These are phyloP conservation scores for Arachnopeziza araneosa DNA, from an alignment of 2,329 filamentous ascomycete genomes.

Conservation along the genomic window DNA sequence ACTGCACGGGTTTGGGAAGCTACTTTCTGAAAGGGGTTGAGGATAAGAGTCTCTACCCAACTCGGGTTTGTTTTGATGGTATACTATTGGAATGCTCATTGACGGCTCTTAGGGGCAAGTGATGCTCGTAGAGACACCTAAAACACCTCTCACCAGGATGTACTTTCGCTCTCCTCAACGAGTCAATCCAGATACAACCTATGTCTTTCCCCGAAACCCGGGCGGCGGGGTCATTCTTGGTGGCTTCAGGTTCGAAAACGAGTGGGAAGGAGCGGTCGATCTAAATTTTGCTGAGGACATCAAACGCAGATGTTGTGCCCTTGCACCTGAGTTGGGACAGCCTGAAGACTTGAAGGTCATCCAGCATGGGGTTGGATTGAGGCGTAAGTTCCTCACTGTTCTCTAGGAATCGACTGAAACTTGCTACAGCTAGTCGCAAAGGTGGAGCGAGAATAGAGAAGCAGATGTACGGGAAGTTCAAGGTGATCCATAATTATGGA, in stretches of 20 bases:
- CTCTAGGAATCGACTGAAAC: background rate
- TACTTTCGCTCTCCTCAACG: constrained; percentile 37
- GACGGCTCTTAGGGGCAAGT: constrained; percentile 25
- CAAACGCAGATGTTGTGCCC: constrained; percentile 30
- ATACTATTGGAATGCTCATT: background rate
- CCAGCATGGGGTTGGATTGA: constrained; percentile 31
- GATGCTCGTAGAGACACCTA: constrained; percentile 35
- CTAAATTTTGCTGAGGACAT: constrained; percentile 31
- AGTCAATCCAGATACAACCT: constrained; percentile 37
- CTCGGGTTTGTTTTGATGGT: constrained; percentile 14
- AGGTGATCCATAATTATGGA: constrained; percentile 39
- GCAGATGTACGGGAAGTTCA: constrained; percentile 18
- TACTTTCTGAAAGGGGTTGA: constrained; percentile 24
- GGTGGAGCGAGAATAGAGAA: constrained; percentile 31
- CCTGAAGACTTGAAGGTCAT: constrained; percentile 32
- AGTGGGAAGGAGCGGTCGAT: constrained; percentile 30
- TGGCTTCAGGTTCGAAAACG: constrained; percentile 30
- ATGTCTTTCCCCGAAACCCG: constrained; percentile 39
- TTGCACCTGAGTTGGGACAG: constrained; percentile 31
- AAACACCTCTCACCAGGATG: constrained; percentile 34
- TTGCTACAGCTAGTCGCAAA: constrained; percentile 18
- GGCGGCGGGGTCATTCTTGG: constrained; percentile 32
- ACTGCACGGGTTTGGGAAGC: constrained; percentile 26
- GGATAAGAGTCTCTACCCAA: constrained; percentile 27
- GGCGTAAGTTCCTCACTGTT: constrained; percentile 26